Percentiles rank a stretch among this genome's conserved stretches.
Evolutionary conservation across 192 early-diverging fungal genomes (phyloP).

Genomic region (Fimicolochytrium jonesii): DNA sequence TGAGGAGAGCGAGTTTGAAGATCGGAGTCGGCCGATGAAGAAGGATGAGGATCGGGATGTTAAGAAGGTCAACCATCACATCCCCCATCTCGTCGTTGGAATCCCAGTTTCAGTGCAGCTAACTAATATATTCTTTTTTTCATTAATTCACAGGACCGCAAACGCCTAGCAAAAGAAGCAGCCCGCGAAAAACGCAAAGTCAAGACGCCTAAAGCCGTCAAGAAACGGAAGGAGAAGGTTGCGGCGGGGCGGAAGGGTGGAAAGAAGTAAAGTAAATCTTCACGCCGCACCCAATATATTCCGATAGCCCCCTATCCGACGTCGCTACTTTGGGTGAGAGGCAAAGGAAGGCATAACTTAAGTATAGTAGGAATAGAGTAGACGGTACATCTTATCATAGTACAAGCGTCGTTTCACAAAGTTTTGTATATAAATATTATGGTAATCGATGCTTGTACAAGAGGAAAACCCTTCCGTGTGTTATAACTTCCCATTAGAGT

Average conservation of each 20-base stretch:
- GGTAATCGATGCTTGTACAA: no score
- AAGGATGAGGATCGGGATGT: conserved; percentile 82
- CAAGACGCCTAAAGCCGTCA: conserved; percentile 95
- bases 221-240: conserved; percentile 84
- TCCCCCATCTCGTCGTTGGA: not conserved
- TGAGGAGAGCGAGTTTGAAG: conserved; percentile 32
- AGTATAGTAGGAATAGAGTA: no score
- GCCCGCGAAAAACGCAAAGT: conserved; percentile 86
- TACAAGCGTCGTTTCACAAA: no score
- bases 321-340: no score
- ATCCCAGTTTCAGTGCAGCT: not conserved
- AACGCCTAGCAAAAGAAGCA: conserved; percentile 82
- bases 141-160: conserved; percentile 54
- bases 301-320: no score
- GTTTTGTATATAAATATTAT: no score
- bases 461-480: no score
- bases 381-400: no score
- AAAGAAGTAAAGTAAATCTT: no score
- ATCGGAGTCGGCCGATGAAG: conserved; percentile 52
- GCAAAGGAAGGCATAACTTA: no score
- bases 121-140: conserved; percentile 11
- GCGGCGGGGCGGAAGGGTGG: conserved; percentile 31
- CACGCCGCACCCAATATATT: no score
- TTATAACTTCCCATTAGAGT: no score
- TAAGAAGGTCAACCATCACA: conserved; percentile 58